phyloP scores from a whole-genome alignment of 495 filamentous ascomycete species.

The Clohesyomyces aquaticus region DNA sequence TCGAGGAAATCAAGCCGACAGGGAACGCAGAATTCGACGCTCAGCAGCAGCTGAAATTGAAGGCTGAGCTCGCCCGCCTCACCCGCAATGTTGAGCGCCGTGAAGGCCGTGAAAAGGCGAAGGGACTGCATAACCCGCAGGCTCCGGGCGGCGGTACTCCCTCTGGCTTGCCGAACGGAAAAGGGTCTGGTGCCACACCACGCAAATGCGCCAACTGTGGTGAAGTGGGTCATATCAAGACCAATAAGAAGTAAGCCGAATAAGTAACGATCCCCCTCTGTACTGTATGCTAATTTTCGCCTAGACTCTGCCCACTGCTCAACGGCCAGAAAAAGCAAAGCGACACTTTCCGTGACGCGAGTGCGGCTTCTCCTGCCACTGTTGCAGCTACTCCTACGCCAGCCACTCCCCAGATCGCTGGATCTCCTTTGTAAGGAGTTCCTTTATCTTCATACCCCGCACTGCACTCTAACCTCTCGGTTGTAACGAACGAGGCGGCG shows the following conservation, averaged over 20 bases:
- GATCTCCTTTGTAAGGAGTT: conserved; percentile 11
- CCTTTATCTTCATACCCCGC: not conserved
- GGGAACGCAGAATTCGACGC: conserved; percentile 73
- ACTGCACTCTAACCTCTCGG: too few species aligned
- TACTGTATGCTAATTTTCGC: conserved; percentile 1
- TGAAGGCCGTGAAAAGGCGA: conserved; percentile 87
- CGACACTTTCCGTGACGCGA: conserved; percentile 54
- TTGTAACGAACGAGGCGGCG: too few species aligned
- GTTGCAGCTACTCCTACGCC: conserved; percentile 16
- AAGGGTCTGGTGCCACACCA: conserved; percentile 64
- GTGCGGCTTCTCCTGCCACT: conserved; percentile 49
- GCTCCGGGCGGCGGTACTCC: conserved; percentile 48
- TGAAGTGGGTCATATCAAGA: conserved; percentile 95
- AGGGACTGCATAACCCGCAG: conserved; percentile 55
- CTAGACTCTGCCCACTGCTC: conserved; percentile 82
- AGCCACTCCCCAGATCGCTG: conserved; percentile 10
- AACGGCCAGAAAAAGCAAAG: conserved; percentile 82
- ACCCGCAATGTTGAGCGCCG: conserved; percentile 89
- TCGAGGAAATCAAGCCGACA: conserved; percentile 68
- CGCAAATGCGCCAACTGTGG: conserved; percentile 98
- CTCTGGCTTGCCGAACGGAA: conserved; percentile 41
- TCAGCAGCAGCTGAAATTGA: conserved; percentile 63
- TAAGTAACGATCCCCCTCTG: not conserved
- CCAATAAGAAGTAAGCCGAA: conserved; percentile 85
- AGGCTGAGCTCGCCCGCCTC: conserved; percentile 77